These are phyloP conservation scores for Ceriops zippeliana DNA, from an alignment of 345 rosid species.

Conservation along the genomic window DNA sequence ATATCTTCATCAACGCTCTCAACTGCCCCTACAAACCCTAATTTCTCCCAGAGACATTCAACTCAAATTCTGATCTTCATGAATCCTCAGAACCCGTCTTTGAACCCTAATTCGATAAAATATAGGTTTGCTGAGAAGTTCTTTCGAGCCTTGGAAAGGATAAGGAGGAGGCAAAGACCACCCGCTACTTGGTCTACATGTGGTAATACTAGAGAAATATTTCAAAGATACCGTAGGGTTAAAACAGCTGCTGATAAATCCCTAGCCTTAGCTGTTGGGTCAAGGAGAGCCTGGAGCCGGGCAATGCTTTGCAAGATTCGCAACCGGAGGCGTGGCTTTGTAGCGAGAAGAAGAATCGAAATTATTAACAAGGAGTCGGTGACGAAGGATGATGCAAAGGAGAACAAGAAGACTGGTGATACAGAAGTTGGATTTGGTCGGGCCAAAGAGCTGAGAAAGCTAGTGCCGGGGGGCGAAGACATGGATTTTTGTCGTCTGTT, in stretches of 20 bases:
- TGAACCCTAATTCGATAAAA: constrained; percentile 27
- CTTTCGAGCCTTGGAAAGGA: constrained; percentile 36
- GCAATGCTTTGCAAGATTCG: constrained; percentile 37
- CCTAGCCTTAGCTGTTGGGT: constrained; percentile 46
- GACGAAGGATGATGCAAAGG: not conserved
- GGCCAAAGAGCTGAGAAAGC: constrained; percentile 34
- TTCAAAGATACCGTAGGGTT: constrained; percentile 30
- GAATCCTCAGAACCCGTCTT: constrained; percentile 16
- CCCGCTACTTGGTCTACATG: not conserved
- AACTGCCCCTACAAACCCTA: constrained; percentile 25
- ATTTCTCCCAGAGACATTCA: not conserved
- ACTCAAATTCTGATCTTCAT: constrained; percentile 14
- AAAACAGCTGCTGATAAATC: constrained; percentile 53
- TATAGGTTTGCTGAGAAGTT: constrained; percentile 43
- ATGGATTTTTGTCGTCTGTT: constrained; percentile 47
- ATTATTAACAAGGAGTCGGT: not conserved
- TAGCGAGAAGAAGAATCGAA: constrained; percentile 3
- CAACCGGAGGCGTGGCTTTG: constrained; percentile 3
- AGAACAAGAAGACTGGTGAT: not conserved
- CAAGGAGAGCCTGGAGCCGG: constrained; percentile 49
- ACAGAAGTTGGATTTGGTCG: constrained; percentile 2
- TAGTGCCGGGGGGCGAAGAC: constrained; percentile 54
- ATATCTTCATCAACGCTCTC: not conserved
- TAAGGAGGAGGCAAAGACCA: constrained; percentile 19
- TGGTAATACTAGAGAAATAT: constrained; percentile 15